These are phyloP conservation scores for Trametes villosa DNA, from an alignment of 768 basidiomycete genomes.

Conservation along the genomic window DNA sequence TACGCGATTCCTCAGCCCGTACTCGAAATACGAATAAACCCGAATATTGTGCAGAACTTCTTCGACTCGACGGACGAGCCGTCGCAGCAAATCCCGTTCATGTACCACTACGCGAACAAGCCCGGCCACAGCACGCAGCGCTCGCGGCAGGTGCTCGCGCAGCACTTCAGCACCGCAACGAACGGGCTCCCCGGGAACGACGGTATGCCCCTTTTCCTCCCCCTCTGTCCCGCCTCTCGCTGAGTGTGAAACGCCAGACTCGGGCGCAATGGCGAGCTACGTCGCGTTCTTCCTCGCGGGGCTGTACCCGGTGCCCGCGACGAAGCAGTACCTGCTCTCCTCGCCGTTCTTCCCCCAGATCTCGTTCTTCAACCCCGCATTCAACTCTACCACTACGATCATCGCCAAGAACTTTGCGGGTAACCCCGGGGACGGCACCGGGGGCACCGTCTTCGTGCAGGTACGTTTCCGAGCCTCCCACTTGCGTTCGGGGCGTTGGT, in stretches of 20 bases:
- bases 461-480: constrained; percentile 37
- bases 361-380: constrained; percentile 62
- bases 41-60: constrained; percentile 44
- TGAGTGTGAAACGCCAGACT: constrained; percentile 13
- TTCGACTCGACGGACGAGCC: no score
- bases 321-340: constrained; percentile 59
- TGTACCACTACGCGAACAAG: no score
- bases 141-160: no score
- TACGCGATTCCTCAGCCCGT: constrained; percentile 19
- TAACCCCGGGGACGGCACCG: constrained; percentile 55
- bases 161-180: no score
- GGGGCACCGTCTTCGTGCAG: constrained; percentile 61
- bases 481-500: not conserved
- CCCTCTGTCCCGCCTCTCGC: no score
- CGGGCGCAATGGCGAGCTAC: constrained; percentile 68
- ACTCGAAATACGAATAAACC: not conserved
- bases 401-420: constrained; percentile 52
- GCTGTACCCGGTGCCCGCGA: constrained; percentile 66
- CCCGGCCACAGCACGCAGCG: no score
- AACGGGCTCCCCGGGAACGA: constrained; percentile 56
- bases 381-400: constrained; percentile 62
- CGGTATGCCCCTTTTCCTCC: constrained; percentile 41
- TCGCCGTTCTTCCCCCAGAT: constrained; percentile 65
- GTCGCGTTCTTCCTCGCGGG: constrained; percentile 62
- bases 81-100: no score